phyloP scores from a whole-genome alignment of 345 rosid genomes.

The Fremontodendron californicum region DNA sequence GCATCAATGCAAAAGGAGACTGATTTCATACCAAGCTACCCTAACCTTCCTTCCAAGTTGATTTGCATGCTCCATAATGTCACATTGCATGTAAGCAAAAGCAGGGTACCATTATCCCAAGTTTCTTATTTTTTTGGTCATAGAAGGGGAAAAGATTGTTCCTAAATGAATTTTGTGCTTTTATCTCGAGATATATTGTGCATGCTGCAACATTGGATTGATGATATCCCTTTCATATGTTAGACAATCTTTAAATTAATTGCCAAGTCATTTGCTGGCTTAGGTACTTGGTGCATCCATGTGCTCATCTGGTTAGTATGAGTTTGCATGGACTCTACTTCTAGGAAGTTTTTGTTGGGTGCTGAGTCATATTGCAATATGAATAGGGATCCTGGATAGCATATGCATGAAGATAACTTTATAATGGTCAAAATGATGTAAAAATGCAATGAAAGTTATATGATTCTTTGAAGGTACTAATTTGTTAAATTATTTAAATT shows the following conservation, averaged over 20 bases:
- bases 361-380: neutral
- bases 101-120: conserved; percentile 15
- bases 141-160: neutral
- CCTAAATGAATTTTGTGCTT: neutral
- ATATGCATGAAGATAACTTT: neutral
- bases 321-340: neutral
- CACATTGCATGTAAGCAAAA: conserved; percentile 57
- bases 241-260: neutral
- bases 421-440: neutral
- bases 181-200: neutral
- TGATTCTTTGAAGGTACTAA: neutral
- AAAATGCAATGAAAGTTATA: neutral
- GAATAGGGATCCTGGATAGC: neutral
- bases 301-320: neutral
- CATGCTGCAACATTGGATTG: neutral
- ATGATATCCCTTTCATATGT: neutral
- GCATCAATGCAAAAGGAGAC: conserved; percentile 76
- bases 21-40: conserved; percentile 66
- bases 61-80: conserved; percentile 68
- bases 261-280: neutral
- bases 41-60: conserved; percentile 71
- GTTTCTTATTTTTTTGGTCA: neutral
- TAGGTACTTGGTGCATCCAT: neutral
- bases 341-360: neutral
- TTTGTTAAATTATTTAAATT: conserved; percentile 3